phyloP scores from a whole-genome alignment of 2,329 filamentous ascomycete genomes.

The Tolypocladium amazonense region DNA sequence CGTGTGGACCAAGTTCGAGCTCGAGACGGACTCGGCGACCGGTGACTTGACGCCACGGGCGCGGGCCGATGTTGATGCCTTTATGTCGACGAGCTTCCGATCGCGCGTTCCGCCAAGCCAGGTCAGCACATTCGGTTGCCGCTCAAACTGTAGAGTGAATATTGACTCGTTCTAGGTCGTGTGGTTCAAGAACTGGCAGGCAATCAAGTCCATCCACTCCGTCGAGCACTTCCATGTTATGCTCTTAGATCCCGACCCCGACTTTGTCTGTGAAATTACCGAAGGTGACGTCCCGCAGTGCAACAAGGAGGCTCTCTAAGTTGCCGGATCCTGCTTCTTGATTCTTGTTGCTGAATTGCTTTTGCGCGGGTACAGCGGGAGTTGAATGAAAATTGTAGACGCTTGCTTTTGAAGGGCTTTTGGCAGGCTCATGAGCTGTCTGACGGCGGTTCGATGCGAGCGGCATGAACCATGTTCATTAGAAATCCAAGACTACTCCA shows the following conservation, averaged over 20 bases:
- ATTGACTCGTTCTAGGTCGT: slow-evolving; percentile 16
- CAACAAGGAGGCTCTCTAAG: slow-evolving; percentile 22
- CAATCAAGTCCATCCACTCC: slow-evolving; percentile 72
- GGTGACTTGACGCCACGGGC: slow-evolving; percentile 58
- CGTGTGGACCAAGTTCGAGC: slow-evolving; percentile 83
- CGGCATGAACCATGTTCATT: neutral
- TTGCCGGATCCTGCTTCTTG: neutral
- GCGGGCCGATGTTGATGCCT: slow-evolving; percentile 56
- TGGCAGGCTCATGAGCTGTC: neutral
- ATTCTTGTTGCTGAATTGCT: neutral
- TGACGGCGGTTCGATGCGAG: neutral
- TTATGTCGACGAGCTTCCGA: slow-evolving; percentile 58
- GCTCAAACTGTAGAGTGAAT: neutral
- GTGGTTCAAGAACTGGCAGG: slow-evolving; percentile 67
- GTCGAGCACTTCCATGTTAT: slow-evolving; percentile 95
- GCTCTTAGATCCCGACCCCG: slow-evolving; percentile 64
- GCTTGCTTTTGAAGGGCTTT: neutral
- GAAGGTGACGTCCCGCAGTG: slow-evolving; percentile 60
- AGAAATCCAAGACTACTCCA: neutral
- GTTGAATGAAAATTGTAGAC: neutral
- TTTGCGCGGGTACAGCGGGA: neutral
- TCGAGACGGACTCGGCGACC: slow-evolving; percentile 56
- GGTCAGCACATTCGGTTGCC: slow-evolving; percentile 26
- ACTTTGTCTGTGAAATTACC: slow-evolving; percentile 61
- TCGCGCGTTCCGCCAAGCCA: slow-evolving; percentile 36